Evolutionary conservation across 2,329 filamentous ascomycete genomes (phyloP).

Genomic region (Venturia oleaginea): DNA sequence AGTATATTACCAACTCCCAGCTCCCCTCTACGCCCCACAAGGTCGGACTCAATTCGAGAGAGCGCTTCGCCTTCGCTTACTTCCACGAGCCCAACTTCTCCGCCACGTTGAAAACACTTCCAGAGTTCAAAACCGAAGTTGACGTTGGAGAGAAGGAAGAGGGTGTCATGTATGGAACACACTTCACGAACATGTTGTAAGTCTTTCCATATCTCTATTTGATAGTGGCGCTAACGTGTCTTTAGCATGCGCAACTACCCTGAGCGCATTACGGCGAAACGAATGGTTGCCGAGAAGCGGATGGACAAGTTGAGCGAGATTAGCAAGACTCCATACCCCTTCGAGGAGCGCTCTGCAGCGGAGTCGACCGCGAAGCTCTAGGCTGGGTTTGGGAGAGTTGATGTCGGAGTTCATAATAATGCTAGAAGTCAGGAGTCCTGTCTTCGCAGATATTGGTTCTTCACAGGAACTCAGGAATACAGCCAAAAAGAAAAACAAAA

Average conservation of each 20-base stretch:
- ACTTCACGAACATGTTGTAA: slow-evolving; percentile 47
- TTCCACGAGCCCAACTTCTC: slow-evolving; percentile 45
- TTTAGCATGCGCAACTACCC: slow-evolving; percentile 42
- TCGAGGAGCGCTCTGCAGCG: too few relatives aligned
- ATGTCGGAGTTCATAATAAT: not conserved
- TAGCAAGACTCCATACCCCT: slow-evolving; percentile 1
- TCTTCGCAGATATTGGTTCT: too few relatives aligned
- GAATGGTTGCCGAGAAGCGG: slow-evolving; percentile 17
- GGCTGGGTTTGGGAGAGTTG: not conserved
- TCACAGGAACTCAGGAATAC: too few relatives aligned
- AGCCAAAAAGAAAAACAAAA: too few relatives aligned
- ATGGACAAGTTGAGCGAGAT: slow-evolving; percentile 14
- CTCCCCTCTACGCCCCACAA: slow-evolving; percentile 43
- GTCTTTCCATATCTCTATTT: too few relatives aligned
- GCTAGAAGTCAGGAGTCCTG: not conserved
- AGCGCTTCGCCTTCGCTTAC: slow-evolving; percentile 43
- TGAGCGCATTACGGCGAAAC: slow-evolving; percentile 36
- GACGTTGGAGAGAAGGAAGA: slow-evolving; percentile 16
- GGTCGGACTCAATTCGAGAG: slow-evolving; percentile 40
- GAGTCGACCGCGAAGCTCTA: not conserved
- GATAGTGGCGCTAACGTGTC: too few relatives aligned
- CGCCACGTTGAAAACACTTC: slow-evolving; percentile 35
- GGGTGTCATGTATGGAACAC: slow-evolving; percentile 43
- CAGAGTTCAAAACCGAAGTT: slow-evolving; percentile 22
- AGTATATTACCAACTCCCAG: slow-evolving; percentile 39